phyloP scores from a whole-genome alignment of 2,329 filamentous ascomycete species.

The Ophiostoma montium region DNA sequence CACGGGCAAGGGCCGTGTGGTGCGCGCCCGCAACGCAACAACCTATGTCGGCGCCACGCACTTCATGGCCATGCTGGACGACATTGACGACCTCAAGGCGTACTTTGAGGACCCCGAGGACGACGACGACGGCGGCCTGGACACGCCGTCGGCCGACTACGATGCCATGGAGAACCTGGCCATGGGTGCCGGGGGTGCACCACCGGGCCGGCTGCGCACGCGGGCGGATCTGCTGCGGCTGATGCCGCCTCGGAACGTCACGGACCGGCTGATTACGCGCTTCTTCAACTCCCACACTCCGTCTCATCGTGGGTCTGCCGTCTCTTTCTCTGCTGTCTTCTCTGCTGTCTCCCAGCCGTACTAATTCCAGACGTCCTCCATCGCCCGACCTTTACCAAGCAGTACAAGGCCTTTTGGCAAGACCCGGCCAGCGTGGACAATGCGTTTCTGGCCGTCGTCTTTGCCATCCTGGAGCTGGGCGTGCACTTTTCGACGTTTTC shows the following conservation, averaged over 20 bases:
- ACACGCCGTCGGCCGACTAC: no score
- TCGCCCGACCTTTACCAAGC: conserved; percentile 24
- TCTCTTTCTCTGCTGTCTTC: no score
- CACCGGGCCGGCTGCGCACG: conserved; percentile 21
- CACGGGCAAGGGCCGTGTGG: conserved; percentile 27
- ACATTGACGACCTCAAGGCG: conserved; percentile 45
- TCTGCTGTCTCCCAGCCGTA: no score
- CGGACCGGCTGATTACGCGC: conserved; percentile 35
- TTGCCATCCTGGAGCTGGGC: conserved; percentile 18
- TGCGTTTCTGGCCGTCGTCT: conserved; percentile 20
- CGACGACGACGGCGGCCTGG: conserved; percentile 18
- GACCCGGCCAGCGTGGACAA: conserved; percentile 12
- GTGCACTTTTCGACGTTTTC: conserved; percentile 31
- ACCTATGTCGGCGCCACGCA: conserved; percentile 46
- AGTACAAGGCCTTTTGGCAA: conserved; percentile 19
- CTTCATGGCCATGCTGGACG: conserved; percentile 45
- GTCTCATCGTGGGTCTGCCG: conserved; percentile 21
- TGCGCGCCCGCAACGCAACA: conserved; percentile 27
- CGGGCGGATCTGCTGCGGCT: conserved; percentile 32
- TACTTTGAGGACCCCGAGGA: conserved; percentile 38
- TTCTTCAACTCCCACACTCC: conserved; percentile 41
- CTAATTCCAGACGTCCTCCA: conserved; percentile 27
- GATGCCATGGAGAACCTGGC: conserved; percentile 29
- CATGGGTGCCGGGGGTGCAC: conserved; percentile 11
- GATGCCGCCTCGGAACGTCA: conserved; percentile 31